Evolutionary conservation across 2,329 filamentous ascomycete species (phyloP).

Genomic region (Colletotrichum graminicola): DNA sequence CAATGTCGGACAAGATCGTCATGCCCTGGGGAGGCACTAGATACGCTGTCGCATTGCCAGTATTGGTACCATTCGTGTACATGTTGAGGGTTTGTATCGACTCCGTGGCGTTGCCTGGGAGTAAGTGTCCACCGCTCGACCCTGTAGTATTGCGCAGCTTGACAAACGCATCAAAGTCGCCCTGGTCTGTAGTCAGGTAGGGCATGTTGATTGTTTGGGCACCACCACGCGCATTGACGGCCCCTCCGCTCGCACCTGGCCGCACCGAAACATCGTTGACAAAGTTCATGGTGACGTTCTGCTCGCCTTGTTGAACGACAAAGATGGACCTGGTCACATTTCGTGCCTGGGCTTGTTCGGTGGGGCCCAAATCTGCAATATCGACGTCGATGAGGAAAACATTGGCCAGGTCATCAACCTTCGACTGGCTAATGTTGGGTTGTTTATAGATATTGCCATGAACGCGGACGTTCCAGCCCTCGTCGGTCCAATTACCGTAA

Average conservation of each 20-base stretch:
- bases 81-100: slow-evolving; percentile 77
- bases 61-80: slow-evolving; percentile 72
- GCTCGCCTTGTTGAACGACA: slow-evolving; percentile 77
- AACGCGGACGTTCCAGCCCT: slow-evolving; percentile 81
- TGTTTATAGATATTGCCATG: slow-evolving; percentile 87
- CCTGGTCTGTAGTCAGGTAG: slow-evolving; percentile 73
- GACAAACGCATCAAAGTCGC: slow-evolving; percentile 81
- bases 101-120: slow-evolving; percentile 73
- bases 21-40: slow-evolving; percentile 78
- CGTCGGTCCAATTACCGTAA: slow-evolving; percentile 83
- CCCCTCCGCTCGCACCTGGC: slow-evolving; percentile 68
- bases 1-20: slow-evolving; percentile 82
- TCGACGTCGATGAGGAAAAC: slow-evolving; percentile 76
- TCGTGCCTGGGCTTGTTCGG: slow-evolving; percentile 75
- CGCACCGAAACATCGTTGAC: slow-evolving; percentile 57
- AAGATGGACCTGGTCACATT: slow-evolving; percentile 81
- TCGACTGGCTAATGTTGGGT: slow-evolving; percentile 74
- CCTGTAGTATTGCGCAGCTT: slow-evolving; percentile 70
- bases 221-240: slow-evolving; percentile 66
- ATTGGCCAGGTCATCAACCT: slow-evolving; percentile 77
- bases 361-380: slow-evolving; percentile 68
- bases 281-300: slow-evolving; percentile 74
- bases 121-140: slow-evolving; percentile 60
- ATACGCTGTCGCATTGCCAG: slow-evolving; percentile 81
- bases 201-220: slow-evolving; percentile 73